Conservation (phyloP, 768 basidiomycete species). For the Mycena galopus region DNA sequence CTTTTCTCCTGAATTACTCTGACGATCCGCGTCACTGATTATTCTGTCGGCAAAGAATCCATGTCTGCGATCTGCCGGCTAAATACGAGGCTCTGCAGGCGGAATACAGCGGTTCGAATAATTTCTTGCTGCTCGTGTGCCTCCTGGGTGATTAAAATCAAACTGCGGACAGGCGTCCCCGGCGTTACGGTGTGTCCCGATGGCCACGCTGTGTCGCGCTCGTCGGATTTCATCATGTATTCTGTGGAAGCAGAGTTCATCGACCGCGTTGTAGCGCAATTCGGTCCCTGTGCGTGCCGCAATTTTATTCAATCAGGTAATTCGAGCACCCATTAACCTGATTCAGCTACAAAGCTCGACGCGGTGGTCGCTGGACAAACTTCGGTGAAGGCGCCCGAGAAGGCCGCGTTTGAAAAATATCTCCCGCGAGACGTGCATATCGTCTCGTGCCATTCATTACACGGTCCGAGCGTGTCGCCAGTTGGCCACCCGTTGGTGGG, state of each 20-base stretch:
- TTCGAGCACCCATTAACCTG: conserved; percentile 13
- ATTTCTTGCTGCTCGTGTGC: background rate
- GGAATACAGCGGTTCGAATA: conserved; percentile 71
- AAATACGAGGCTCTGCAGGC: conserved; percentile 74
- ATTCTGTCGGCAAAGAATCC: conserved; percentile 67
- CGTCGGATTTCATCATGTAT: conserved; percentile 95
- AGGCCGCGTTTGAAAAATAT: conserved; percentile 87
- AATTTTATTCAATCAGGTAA: background rate
- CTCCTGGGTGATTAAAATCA: background rate
- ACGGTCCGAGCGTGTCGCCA: conserved; percentile 91
- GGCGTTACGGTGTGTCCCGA: conserved; percentile 77
- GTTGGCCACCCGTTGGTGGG: conserved; percentile 91
- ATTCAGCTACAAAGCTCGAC: conserved; percentile 87
- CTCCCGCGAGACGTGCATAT: conserved; percentile 91
- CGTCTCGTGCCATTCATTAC: conserved; percentile 93
- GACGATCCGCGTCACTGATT: conserved; percentile 18
- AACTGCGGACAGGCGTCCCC: conserved; percentile 59
- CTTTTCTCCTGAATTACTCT: conserved; percentile 21
- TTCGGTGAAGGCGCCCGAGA: conserved; percentile 96
- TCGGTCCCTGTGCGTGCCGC: conserved; percentile 92
- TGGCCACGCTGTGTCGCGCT: conserved; percentile 89
- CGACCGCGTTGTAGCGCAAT: conserved; percentile 84
- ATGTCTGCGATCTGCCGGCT: conserved; percentile 88
- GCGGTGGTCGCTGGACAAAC: conserved; percentile 97
- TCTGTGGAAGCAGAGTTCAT: conserved; percentile 95